phyloP scores from a whole-genome alignment of 2,329 filamentous ascomycete genomes.

The Diaporthe longicolla region DNA sequence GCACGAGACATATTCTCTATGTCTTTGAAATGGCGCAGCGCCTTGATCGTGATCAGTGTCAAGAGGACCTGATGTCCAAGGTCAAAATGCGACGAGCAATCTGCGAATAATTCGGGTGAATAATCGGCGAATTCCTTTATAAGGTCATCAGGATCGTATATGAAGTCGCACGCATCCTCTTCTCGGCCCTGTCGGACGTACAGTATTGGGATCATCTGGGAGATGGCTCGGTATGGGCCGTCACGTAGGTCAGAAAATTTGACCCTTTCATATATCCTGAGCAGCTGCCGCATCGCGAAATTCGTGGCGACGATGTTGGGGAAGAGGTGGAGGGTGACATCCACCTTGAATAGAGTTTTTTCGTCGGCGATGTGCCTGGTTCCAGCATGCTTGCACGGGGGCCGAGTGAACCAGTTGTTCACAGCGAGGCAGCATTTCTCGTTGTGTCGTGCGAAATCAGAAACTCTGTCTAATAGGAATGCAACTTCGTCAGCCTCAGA shows the following conservation, averaged over 20 bases:
- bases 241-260: too few relatives aligned
- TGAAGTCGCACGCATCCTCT: not conserved
- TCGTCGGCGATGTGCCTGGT: too few relatives aligned
- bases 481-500: not conserved
- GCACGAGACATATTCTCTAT: not conserved
- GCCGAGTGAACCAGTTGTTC: not conserved
- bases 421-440: not conserved
- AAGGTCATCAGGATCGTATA: not conserved
- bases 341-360: not conserved
- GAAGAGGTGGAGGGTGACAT: not conserved
- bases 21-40: not conserved
- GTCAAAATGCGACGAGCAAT: too few relatives aligned
- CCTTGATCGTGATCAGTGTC: not conserved
- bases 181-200: not conserved
- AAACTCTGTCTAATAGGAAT: not conserved
- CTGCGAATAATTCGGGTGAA: not conserved
- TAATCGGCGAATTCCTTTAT: too few relatives aligned
- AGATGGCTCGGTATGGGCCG: not conserved
- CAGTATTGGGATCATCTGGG: not conserved
- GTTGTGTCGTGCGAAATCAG: not conserved
- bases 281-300: rapidly evolving
- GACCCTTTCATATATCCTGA: too few relatives aligned
- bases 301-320: not conserved
- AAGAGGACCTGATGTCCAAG: not conserved
- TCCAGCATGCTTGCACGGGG: not conserved